phyloP scores from a whole-genome alignment of 2,329 filamentous ascomycete species.

The Botryotinia convoluta region DNA sequence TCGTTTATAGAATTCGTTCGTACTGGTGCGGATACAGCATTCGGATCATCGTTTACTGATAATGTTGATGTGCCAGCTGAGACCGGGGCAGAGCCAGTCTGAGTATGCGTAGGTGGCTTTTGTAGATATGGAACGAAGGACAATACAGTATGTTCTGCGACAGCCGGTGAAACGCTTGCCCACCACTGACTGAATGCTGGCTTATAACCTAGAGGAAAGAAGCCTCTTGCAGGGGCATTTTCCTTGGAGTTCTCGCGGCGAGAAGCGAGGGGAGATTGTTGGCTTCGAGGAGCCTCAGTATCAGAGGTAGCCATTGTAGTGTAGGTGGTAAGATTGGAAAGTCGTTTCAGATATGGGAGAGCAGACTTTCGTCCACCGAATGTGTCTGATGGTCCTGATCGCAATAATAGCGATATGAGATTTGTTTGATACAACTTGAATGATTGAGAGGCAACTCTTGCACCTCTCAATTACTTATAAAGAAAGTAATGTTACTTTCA shows the following conservation, averaged over 20 bases:
- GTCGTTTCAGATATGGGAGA: conserved; percentile 30
- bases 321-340: conserved; percentile 35
- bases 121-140: conserved; percentile 78
- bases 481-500: conserved; percentile 18
- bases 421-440: conserved; percentile 40
- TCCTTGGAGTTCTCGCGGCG: conserved; percentile 44
- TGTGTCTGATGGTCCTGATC: conserved; percentile 32
- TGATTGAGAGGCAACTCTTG: conserved; percentile 29
- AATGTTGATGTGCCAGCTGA: conserved; percentile 43
- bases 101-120: conserved; percentile 56
- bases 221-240: conserved; percentile 40
- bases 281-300: conserved; percentile 40
- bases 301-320: conserved; percentile 38
- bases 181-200: conserved; percentile 95
- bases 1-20: conserved; percentile 58
- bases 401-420: conserved; percentile 37
- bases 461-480: conserved; percentile 28
- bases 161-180: conserved; percentile 75
- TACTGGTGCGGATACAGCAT: conserved; percentile 42
- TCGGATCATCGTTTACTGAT: conserved; percentile 38
- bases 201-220: conserved; percentile 87
- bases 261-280: conserved; percentile 49
- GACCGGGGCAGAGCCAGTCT: conserved; percentile 55
- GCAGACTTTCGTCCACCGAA: conserved; percentile 34
- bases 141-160: conserved; percentile 85